Conservation (phyloP, 805 yeast species). For the Diddensiella transvaalensis region DNA sequence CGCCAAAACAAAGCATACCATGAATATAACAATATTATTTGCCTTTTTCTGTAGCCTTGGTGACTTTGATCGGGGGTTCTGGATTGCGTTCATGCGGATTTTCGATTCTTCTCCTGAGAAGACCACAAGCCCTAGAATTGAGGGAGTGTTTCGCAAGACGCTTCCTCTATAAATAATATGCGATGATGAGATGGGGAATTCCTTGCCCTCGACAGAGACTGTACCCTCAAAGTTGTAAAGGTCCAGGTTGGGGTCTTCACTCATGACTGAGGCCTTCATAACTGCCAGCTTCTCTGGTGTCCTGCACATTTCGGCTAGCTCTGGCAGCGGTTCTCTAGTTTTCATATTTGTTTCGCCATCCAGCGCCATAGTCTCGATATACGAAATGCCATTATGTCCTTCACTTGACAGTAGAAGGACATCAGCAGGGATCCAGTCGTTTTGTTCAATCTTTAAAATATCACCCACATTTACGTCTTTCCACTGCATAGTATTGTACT, state of each 20-base stretch:
- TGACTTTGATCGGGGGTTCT: conserved; percentile 85
- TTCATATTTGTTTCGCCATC: conserved; percentile 97
- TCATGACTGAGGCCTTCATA: conserved; percentile 48
- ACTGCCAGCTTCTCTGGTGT: conserved; percentile 44
- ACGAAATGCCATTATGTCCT: conserved; percentile 61
- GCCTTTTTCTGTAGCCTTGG: conserved; percentile 85
- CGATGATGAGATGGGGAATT: conserved; percentile 67
- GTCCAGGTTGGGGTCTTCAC: conserved; percentile 91
- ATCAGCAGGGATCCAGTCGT: conserved; percentile 96
- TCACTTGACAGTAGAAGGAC: conserved; percentile 65
- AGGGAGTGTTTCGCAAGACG: conserved; percentile 76
- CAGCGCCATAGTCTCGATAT: conserved; percentile 92
- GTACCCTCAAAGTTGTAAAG: conserved; percentile 86
- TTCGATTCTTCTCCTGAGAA: conserved; percentile 96
- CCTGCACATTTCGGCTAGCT: conserved; percentile 50
- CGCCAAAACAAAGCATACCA: conserved; percentile 76
- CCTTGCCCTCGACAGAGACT: conserved; percentile 36
- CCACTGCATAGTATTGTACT: conserved; percentile 52
- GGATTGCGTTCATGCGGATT: conserved; percentile 90
- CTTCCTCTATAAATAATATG: conserved; percentile 91
- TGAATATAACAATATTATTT: conserved; percentile 77
- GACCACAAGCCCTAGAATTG: conserved; percentile 72
- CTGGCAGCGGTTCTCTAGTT: conserved; percentile 63
- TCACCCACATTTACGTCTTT: conserved; percentile 84
- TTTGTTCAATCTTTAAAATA: conserved; percentile 62